phyloP scores from a whole-genome alignment of 2,329 filamentous ascomycete genomes.

The Pseudocercospora eumusae region DNA sequence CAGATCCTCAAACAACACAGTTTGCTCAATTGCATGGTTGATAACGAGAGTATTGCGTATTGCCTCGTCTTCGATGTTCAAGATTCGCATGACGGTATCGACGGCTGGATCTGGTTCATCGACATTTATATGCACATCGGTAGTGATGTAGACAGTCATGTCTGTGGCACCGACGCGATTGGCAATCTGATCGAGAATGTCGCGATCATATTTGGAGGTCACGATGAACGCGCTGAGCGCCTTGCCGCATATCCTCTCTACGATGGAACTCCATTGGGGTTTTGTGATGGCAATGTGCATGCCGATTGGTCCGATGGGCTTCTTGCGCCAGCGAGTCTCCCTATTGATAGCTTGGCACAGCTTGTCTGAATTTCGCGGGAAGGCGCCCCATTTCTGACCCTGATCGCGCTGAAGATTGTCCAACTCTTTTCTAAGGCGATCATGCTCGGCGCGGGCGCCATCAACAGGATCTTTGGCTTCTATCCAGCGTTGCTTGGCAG shows the following conservation, averaged over 20 bases:
- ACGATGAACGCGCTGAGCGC: slow-evolving; percentile 78
- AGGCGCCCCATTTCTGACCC: slow-evolving; percentile 64
- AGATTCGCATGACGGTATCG: slow-evolving; percentile 75
- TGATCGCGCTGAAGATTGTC: slow-evolving; percentile 57
- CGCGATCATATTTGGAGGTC: slow-evolving; percentile 72
- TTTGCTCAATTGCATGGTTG: slow-evolving; percentile 78
- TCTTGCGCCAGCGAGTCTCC: slow-evolving; percentile 68
- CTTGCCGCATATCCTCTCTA: slow-evolving; percentile 75
- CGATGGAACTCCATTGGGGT: slow-evolving; percentile 77
- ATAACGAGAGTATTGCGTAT: slow-evolving; percentile 84
- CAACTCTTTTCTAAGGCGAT: slow-evolving; percentile 45
- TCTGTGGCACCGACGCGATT: slow-evolving; percentile 55
- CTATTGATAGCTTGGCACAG: slow-evolving; percentile 68
- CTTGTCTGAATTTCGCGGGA: slow-evolving; percentile 51
- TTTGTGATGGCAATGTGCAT: slow-evolving; percentile 73
- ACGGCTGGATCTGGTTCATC: slow-evolving; percentile 73
- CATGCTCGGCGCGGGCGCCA: slow-evolving; percentile 49
- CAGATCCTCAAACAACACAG: slow-evolving; percentile 71
- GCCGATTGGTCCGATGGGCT: slow-evolving; percentile 82
- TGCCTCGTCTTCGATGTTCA: slow-evolving; percentile 76
- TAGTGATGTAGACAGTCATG: slow-evolving; percentile 63
- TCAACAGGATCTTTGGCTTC: slow-evolving; percentile 35
- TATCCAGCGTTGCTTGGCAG: slow-evolving; percentile 41
- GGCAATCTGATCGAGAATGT: slow-evolving; percentile 60
- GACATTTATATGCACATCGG: slow-evolving; percentile 57